These are phyloP conservation scores for Setaria viridis DNA, from an alignment of 202 grass and related monocot species.

Conservation along the genomic window DNA sequence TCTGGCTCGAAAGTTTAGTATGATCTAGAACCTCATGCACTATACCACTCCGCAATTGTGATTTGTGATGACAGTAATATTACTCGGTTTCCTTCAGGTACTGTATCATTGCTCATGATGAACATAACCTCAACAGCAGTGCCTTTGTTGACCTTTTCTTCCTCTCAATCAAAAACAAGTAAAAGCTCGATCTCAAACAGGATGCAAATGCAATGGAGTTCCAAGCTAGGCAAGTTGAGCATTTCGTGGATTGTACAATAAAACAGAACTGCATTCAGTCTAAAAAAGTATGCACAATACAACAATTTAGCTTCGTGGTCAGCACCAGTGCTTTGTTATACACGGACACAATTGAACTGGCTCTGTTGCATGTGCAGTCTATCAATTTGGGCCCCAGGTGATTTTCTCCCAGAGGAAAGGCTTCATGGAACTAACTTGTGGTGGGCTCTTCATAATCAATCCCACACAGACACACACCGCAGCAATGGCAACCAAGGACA, in stretches of 20 bases:
- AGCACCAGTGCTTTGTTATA: neutral
- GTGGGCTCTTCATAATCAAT: slow-evolving; percentile 74
- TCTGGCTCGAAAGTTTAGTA: neutral
- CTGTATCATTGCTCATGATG: neutral
- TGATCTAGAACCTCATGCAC: neutral
- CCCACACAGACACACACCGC: slow-evolving; percentile 91
- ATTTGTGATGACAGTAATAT: neutral
- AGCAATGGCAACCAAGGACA: slow-evolving; percentile 70
- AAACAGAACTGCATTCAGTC: neutral
- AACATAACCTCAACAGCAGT: neutral
- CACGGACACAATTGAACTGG: neutral
- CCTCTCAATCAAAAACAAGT: neutral
- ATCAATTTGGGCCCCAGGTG: slow-evolving; percentile 61
- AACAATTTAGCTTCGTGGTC: neutral
- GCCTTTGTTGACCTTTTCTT: neutral
- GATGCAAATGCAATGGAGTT: neutral
- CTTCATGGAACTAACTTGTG: slow-evolving; percentile 41
- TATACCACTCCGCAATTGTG: neutral
- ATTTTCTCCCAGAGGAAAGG: slow-evolving; percentile 78
- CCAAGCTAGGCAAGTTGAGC: neutral
- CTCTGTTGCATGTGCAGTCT: slow-evolving; percentile 1
- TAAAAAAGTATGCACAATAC: neutral
- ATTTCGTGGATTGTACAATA: neutral
- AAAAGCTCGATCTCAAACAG: neutral
- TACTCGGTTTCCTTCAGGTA: neutral